Percentiles rank a stretch among this genome's conserved stretches.
phyloP scores from a whole-genome alignment of 495 filamentous ascomycete genomes.

The Penicillium ochrochloron region DNA sequence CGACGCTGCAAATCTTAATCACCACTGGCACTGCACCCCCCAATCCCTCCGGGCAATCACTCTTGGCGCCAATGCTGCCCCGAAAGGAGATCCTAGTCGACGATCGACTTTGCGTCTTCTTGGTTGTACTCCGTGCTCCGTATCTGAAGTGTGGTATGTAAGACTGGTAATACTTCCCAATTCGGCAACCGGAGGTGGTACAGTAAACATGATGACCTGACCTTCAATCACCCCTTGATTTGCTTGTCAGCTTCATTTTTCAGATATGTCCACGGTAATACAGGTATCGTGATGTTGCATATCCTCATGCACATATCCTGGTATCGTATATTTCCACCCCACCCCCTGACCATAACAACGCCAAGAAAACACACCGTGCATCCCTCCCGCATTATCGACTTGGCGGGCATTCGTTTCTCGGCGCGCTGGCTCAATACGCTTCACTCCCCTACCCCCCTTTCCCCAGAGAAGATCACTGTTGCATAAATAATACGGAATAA shows the following conservation, averaged over 20 bases:
- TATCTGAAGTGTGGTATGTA: background rate
- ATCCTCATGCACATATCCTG: slow-evolving; percentile 1
- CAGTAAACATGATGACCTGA: background rate
- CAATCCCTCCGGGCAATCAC: slow-evolving; percentile 18
- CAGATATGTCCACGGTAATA: background rate
- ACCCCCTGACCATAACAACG: slow-evolving; percentile 24
- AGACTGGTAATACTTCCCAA: background rate
- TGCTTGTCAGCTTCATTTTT: background rate
- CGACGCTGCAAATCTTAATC: slow-evolving; percentile 9
- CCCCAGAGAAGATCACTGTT: slow-evolving; percentile 4
- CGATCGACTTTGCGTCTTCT: slow-evolving; percentile 24
- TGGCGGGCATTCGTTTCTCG: slow-evolving; percentile 27
- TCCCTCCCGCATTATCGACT: slow-evolving; percentile 40
- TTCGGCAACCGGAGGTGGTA: background rate
- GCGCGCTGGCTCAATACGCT: slow-evolving; percentile 3
- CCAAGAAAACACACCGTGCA: slow-evolving; percentile 42
- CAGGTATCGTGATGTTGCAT: background rate
- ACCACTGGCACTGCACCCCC: slow-evolving; percentile 5
- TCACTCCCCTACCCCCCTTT: slow-evolving; percentile 16
- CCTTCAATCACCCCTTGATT: slow-evolving; percentile 9
- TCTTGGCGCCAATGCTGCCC: slow-evolving; percentile 26
- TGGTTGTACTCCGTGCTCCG: slow-evolving; percentile 1
- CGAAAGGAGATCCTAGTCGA: slow-evolving; percentile 15
- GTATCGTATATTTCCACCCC: slow-evolving; percentile 5
- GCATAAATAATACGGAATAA: background rate